These are phyloP conservation scores for Mesembryanthemum crystallinum DNA, from an alignment of 148 eudicot genomes.

Conservation along the genomic window DNA sequence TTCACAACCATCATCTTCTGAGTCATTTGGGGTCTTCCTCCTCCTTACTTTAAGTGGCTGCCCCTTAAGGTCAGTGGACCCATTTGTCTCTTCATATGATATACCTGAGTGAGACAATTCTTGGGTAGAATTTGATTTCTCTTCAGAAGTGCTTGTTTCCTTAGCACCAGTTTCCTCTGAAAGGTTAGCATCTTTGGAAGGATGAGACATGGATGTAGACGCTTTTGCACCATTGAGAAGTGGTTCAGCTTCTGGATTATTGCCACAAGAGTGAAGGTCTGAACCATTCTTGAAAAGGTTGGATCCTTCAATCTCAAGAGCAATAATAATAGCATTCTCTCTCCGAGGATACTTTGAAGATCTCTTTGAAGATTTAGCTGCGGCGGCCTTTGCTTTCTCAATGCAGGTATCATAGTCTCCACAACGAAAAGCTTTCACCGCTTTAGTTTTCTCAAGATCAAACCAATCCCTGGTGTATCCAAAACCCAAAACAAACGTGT, in stretches of 20 bases:
- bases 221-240: slow-evolving; percentile 24
- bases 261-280: slow-evolving; percentile 13
- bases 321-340: slow-evolving; percentile 82
- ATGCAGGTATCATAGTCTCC: slow-evolving; percentile 73
- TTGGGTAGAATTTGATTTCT: slow-evolving; percentile 40
- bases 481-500: slow-evolving; percentile 17
- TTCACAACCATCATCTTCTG: slow-evolving; percentile 87
- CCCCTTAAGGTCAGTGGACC: slow-evolving; percentile 28
- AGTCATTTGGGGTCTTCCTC: slow-evolving; percentile 64
- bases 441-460: slow-evolving; percentile 64
- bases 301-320: slow-evolving; percentile 76
- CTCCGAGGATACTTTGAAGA: slow-evolving; percentile 63
- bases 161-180: slow-evolving; percentile 38
- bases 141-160: slow-evolving; percentile 34
- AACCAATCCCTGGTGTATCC: slow-evolving; percentile 65
- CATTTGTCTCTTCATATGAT: slow-evolving; percentile 54
- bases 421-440: slow-evolving; percentile 78
- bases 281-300: slow-evolving; percentile 31
- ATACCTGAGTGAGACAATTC: slow-evolving; percentile 63
- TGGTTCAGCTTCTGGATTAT: slow-evolving; percentile 27
- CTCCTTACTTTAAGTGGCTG: slow-evolving; percentile 37
- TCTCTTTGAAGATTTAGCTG: slow-evolving; percentile 45
- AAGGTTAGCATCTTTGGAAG: slow-evolving; percentile 34
- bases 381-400: slow-evolving; percentile 59
- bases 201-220: slow-evolving; percentile 27